Evolutionary conservation across 768 basidiomycete species (phyloP).

Genomic region (Rossbeevera mucosa): DNA sequence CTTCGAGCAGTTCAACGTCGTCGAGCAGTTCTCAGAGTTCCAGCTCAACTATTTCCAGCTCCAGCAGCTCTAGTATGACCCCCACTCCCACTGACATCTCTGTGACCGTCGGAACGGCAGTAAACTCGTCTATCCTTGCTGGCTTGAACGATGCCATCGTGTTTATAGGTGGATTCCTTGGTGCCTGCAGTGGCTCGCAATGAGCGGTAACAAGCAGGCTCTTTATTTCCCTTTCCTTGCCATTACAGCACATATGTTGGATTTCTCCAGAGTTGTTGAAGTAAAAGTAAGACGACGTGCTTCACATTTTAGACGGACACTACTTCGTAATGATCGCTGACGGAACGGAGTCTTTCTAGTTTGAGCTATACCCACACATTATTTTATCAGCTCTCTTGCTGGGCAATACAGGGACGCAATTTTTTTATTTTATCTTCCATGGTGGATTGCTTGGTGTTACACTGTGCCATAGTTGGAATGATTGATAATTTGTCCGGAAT

Average conservation of each 20-base stretch:
- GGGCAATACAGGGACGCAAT: conserved; percentile 4
- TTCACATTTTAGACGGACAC: conserved; percentile 19
- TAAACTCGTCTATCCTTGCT: conserved; percentile 9
- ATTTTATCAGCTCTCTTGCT: conserved; percentile 13
- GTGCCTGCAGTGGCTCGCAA: conserved; percentile 5
- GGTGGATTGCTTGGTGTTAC: conserved; percentile 7
- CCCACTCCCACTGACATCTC: conserved; percentile 15
- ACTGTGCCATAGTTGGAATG: conserved; percentile 14
- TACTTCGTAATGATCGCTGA: conserved; percentile 12
- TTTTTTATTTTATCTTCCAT: conserved; percentile 4
- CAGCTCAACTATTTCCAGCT: conserved; percentile 2
- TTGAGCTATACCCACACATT: conserved; percentile 24
- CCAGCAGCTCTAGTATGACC: conserved; percentile 21
- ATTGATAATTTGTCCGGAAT: neutral
- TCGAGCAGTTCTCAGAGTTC: conserved; percentile 13
- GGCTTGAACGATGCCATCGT: conserved; percentile 18
- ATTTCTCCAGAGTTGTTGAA: neutral
- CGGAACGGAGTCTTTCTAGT: conserved; percentile 17
- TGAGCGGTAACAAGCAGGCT: conserved; percentile 8
- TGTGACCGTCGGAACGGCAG: conserved; percentile 12
- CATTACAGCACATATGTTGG: neutral
- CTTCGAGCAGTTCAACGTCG: conserved; percentile 16
- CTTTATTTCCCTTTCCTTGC: conserved; percentile 4
- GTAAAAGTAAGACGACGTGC: conserved; percentile 16
- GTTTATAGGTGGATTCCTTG: conserved; percentile 17